Percentiles rank a stretch among this genome's conserved stretches.
phyloP scores from a whole-genome alignment of 305 asterid genomes.

The Rubia peregrina region DNA sequence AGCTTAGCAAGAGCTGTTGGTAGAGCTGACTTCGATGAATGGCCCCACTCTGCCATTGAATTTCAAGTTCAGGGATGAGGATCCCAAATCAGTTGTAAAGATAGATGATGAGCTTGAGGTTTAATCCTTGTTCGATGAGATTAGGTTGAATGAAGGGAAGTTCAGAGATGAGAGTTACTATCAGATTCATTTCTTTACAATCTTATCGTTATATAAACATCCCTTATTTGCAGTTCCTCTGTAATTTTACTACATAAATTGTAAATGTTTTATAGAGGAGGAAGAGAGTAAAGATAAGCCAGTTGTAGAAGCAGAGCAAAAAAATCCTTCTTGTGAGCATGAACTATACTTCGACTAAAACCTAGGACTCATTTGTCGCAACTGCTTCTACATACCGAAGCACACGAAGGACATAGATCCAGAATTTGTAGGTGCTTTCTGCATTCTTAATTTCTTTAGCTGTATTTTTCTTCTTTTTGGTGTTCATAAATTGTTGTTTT shows the following conservation, averaged over 20 bases:
- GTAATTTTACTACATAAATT: too few species aligned
- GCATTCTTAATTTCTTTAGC: not conserved
- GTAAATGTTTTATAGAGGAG: too few species aligned
- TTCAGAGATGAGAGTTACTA: not conserved
- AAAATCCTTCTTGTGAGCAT: too few species aligned
- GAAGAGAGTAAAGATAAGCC: too few species aligned
- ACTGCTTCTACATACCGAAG: constrained; percentile 31
- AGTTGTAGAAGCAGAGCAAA: too few species aligned
- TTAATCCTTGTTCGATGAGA: constrained; percentile 23
- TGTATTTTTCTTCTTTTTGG: not conserved
- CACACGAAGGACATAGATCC: constrained; percentile 37
- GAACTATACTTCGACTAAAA: not conserved
- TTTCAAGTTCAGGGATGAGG: constrained; percentile 40
- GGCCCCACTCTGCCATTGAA: constrained; percentile 21
- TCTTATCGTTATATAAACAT: too few species aligned
- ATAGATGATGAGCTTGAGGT: constrained; percentile 29
- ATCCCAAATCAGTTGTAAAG: constrained; percentile 23
- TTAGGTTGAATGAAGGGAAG: not conserved
- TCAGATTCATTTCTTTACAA: constrained; percentile 19
- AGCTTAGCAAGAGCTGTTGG: too few species aligned
- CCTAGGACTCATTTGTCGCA: constrained; percentile 33
- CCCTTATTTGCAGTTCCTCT: too few species aligned
- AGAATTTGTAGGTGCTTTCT: constrained; percentile 12
- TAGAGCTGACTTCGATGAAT: too few species aligned
- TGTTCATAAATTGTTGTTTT: not conserved